Evolutionary conservation across 345 rosid genomes (phyloP).

Genomic region (Gynandropsis gynandra): DNA sequence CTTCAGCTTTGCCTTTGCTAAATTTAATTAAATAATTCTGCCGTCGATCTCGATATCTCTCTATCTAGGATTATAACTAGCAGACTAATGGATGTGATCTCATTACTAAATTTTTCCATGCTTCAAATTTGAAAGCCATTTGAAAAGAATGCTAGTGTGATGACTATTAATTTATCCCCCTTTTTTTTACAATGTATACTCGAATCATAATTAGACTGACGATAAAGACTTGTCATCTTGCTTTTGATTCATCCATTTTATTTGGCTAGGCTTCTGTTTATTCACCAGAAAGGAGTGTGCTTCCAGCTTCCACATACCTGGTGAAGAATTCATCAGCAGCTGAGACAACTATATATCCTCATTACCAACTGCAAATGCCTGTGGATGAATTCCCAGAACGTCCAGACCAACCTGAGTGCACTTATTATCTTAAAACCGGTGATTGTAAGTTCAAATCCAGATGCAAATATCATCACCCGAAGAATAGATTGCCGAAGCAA

Average conservation of each 20-base stretch:
- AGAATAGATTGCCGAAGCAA: slow-evolving; percentile 41
- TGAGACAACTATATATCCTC: slow-evolving; percentile 41
- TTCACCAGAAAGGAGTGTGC: slow-evolving; percentile 47
- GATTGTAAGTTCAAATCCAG: slow-evolving; percentile 84
- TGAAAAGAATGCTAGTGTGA: no score
- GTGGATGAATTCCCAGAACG: slow-evolving; percentile 86
- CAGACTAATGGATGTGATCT: no score
- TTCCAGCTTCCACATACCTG: slow-evolving; percentile 45
- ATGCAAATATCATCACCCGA: slow-evolving; percentile 97
- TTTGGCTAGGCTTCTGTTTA: slow-evolving; percentile 56
- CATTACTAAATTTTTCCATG: no score
- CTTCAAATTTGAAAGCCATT: no score
- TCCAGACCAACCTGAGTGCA: slow-evolving; percentile 91
- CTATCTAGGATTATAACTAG: no score
- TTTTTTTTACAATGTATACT: no score
- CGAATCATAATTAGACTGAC: no score
- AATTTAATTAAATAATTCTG: no score
- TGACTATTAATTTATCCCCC: no score
- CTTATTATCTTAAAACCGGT: slow-evolving; percentile 74
- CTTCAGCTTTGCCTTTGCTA: slow-evolving; percentile 9
- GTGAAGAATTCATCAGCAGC: slow-evolving; percentile 33
- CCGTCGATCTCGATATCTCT: neutral
- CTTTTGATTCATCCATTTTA: slow-evolving; percentile 17
- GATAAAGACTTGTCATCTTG: slow-evolving; percentile 14
- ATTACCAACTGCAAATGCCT: slow-evolving; percentile 46